phyloP scores from a whole-genome alignment of 106 monocot species.

The Allium cepa region DNA sequence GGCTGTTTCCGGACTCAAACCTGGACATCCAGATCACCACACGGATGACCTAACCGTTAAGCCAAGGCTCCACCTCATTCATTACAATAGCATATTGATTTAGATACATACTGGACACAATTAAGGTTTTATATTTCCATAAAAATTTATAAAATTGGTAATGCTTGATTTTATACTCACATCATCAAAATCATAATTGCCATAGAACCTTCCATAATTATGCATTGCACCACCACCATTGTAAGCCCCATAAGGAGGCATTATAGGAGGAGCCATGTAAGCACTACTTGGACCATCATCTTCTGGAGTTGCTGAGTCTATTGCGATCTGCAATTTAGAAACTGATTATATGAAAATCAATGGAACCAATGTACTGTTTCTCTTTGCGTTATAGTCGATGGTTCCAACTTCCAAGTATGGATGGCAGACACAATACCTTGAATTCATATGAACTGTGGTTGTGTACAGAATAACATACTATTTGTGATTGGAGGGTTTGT shows the following conservation, averaged over 20 bases:
- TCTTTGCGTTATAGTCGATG: too few relatives aligned
- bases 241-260: conserved; percentile 39
- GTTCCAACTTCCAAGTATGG: too few relatives aligned
- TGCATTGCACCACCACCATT: conserved; percentile 54
- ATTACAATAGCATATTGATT: too few relatives aligned
- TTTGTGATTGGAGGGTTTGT: too few relatives aligned
- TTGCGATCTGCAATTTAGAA: conserved; percentile 53
- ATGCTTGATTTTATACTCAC: conserved; percentile 25
- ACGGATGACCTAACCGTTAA: too few relatives aligned
- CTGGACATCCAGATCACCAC: too few relatives aligned
- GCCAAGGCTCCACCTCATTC: too few relatives aligned
- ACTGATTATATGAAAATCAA: neutral
- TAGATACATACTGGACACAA: neutral
- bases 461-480: too few relatives aligned
- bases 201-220: conserved; percentile 64
- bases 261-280: conserved; percentile 30
- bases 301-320: conserved; percentile 91
- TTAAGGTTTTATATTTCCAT: neutral
- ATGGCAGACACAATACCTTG: too few relatives aligned
- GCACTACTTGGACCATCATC: conserved; percentile 44
- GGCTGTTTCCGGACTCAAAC: too few relatives aligned
- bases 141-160: neutral
- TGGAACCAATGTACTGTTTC: too few relatives aligned
- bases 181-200: conserved; percentile 78
- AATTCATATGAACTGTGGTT: too few relatives aligned